Evolutionary conservation across 2,329 filamentous ascomycete genomes (phyloP).

Genomic region (Apiospora rasikravindrae): DNA sequence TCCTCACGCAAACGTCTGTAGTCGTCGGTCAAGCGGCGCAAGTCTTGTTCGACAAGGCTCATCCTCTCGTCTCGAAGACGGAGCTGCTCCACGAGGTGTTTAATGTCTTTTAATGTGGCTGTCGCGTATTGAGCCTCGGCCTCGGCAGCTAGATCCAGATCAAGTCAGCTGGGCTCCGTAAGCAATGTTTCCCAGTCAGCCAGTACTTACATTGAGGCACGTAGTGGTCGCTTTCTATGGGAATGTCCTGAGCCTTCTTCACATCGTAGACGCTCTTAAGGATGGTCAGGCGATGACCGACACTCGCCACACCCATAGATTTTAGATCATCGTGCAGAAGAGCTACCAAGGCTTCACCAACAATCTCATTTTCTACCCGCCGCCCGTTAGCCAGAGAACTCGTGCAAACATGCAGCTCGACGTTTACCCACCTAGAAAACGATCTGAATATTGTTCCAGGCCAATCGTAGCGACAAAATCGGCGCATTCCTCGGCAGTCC

Average conservation of each 20-base stretch:
- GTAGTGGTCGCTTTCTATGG: slow-evolving; percentile 91
- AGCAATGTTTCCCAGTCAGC: not conserved
- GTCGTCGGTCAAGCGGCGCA: slow-evolving; percentile 84
- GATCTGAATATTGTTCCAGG: slow-evolving; percentile 80
- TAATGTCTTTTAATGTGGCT: slow-evolving; percentile 92
- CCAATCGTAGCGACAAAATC: slow-evolving; percentile 85
- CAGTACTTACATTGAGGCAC: slow-evolving; percentile 81
- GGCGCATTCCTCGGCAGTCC: slow-evolving; percentile 86
- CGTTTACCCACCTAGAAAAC: slow-evolving; percentile 74
- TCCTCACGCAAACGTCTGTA: slow-evolving; percentile 90
- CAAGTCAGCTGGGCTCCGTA: not conserved
- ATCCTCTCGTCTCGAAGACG: slow-evolving; percentile 90
- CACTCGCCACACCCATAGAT: slow-evolving; percentile 90
- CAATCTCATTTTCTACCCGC: slow-evolving; percentile 83
- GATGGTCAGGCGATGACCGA: slow-evolving; percentile 92
- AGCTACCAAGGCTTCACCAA: slow-evolving; percentile 87
- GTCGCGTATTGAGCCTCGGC: slow-evolving; percentile 83
- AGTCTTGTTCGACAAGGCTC: slow-evolving; percentile 78
- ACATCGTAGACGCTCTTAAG: slow-evolving; percentile 96
- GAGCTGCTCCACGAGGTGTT: slow-evolving; percentile 87
- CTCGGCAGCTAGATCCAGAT: slow-evolving; percentile 72
- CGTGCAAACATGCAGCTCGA: not conserved
- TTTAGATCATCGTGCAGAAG: slow-evolving; percentile 92
- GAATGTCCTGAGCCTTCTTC: slow-evolving; percentile 91
- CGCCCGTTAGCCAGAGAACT: slow-evolving; percentile 16